Conservation (phyloP, 1,284 basidiomycete genomes). For the Tremellales sp. region DNA sequence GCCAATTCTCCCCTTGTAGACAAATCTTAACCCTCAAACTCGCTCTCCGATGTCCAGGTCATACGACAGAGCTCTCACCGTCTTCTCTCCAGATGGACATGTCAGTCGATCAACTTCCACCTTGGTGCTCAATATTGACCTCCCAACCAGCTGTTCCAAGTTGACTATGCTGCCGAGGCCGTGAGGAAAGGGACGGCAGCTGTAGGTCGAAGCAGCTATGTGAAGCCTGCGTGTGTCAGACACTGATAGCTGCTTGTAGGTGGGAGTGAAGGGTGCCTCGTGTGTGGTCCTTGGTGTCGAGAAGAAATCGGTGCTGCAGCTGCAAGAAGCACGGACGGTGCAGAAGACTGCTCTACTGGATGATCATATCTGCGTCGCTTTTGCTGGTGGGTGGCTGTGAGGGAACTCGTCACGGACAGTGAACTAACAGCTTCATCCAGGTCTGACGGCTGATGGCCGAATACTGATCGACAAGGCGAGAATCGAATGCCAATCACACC, state of each 20-base stretch:
- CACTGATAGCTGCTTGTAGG: slow-evolving; percentile 53
- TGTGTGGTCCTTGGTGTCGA: slow-evolving; percentile 97
- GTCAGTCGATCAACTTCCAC: slow-evolving; percentile 47
- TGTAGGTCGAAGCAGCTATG: slow-evolving; percentile 54
- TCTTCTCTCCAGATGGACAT: slow-evolving; percentile 91
- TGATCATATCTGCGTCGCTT: slow-evolving; percentile 95
- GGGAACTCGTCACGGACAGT: slow-evolving; percentile 1
- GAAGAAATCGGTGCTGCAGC: slow-evolving; percentile 95
- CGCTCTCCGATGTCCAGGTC: slow-evolving; percentile 44
- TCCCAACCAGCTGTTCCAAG: slow-evolving; percentile 51
- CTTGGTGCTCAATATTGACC: neutral
- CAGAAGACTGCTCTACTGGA: slow-evolving; percentile 98
- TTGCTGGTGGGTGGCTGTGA: slow-evolving; percentile 67
- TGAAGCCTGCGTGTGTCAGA: neutral
- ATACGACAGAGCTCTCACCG: slow-evolving; percentile 62
- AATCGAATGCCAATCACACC: slow-evolving; percentile 95
- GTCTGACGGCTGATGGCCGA: slow-evolving; percentile 94
- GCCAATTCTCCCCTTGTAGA: neutral
- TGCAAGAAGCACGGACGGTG: slow-evolving; percentile 96
- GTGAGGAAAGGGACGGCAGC: slow-evolving; percentile 97
- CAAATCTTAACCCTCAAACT: slow-evolving; percentile 5
- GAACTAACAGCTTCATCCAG: slow-evolving; percentile 50
- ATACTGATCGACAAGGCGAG: slow-evolving; percentile 98
- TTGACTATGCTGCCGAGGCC: slow-evolving; percentile 97
- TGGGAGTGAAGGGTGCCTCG: slow-evolving; percentile 91